Conservation (phyloP, 192 early-diverging fungal species). For the Umbelopsis sp. region DNA sequence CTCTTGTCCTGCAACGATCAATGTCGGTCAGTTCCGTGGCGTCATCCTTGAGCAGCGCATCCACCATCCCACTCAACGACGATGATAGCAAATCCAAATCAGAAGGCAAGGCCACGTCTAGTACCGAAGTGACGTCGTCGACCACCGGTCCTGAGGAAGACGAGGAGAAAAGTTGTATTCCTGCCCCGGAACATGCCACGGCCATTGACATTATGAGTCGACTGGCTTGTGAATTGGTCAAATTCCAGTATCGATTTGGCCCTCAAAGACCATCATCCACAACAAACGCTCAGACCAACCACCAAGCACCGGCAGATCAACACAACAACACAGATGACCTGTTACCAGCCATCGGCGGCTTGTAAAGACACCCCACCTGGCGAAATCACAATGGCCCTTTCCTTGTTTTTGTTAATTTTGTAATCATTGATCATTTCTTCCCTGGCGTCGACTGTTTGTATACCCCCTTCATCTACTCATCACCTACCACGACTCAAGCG, state of each 20-base stretch:
- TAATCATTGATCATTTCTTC: too few species aligned
- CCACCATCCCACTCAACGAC: slow-evolving; percentile 34
- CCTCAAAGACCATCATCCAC: not conserved
- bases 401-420: too few species aligned
- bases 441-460: too few species aligned
- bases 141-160: not conserved
- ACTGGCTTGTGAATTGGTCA: slow-evolving; percentile 51
- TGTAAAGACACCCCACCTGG: not conserved
- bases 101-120: not conserved
- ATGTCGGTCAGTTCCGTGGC: slow-evolving; percentile 17
- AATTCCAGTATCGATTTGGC: slow-evolving; percentile 55
- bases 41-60: slow-evolving; percentile 38
- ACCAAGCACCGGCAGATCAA: not conserved
- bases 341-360: not conserved
- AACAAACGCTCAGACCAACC: not conserved
- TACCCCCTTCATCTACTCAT: too few species aligned
- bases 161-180: slow-evolving; percentile 7
- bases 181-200: slow-evolving; percentile 21
- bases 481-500: too few species aligned
- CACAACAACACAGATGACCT: not conserved
- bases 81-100: slow-evolving; percentile 7
- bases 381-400: too few species aligned
- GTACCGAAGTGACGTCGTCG: too few species aligned
- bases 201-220: slow-evolving; percentile 53
- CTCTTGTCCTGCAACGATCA: not conserved